phyloP scores from a whole-genome alignment of 2,329 filamentous ascomycete genomes.

The Aspergillus thermomutatus region DNA sequence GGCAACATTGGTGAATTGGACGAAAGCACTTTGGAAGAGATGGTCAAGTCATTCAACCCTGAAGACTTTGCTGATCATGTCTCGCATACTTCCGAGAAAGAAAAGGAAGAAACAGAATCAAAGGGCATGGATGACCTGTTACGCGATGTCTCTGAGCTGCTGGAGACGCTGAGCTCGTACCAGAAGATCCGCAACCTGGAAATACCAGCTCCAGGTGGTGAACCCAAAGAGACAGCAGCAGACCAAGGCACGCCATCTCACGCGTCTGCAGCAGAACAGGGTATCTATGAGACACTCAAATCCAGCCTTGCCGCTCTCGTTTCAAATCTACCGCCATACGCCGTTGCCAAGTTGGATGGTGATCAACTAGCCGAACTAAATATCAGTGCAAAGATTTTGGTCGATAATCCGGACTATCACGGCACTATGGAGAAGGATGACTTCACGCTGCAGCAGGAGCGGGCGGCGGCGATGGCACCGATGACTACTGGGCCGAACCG shows the following conservation, averaged over 20 bases:
- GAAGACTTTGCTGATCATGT: slow-evolving; percentile 29
- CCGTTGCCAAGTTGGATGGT: slow-evolving; percentile 80
- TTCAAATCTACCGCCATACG: slow-evolving; percentile 74
- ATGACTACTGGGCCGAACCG: slow-evolving; percentile 30
- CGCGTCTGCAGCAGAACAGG: slow-evolving; percentile 55
- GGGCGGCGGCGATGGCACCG: slow-evolving; percentile 31
- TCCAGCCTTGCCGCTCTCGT: slow-evolving; percentile 72
- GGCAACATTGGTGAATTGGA: slow-evolving; percentile 36
- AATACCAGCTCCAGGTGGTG: slow-evolving; percentile 24
- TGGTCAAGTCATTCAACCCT: slow-evolving; percentile 41
- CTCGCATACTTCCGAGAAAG: slow-evolving; percentile 14
- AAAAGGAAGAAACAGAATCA: slow-evolving; percentile 35
- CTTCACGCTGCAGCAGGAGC: slow-evolving; percentile 51
- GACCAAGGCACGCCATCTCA: slow-evolving; percentile 43
- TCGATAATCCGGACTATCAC: slow-evolving; percentile 69
- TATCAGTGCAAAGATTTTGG: slow-evolving; percentile 73
- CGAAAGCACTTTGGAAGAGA: slow-evolving; percentile 39
- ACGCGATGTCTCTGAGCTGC: slow-evolving; percentile 55
- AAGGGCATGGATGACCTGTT: slow-evolving; percentile 52
- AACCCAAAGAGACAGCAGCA: slow-evolving; percentile 22
- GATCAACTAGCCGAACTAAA: slow-evolving; percentile 80
- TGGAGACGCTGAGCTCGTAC: slow-evolving; percentile 61
- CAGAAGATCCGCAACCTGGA: slow-evolving; percentile 58
- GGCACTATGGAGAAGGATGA: slow-evolving; percentile 85
- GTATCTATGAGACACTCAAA: slow-evolving; percentile 69